Percentiles rank a stretch among this genome's conserved stretches.
Evolutionary conservation across 225 moss, liverwort and hornwort species (phyloP).

Genomic region (Lunularia cruciata): DNA sequence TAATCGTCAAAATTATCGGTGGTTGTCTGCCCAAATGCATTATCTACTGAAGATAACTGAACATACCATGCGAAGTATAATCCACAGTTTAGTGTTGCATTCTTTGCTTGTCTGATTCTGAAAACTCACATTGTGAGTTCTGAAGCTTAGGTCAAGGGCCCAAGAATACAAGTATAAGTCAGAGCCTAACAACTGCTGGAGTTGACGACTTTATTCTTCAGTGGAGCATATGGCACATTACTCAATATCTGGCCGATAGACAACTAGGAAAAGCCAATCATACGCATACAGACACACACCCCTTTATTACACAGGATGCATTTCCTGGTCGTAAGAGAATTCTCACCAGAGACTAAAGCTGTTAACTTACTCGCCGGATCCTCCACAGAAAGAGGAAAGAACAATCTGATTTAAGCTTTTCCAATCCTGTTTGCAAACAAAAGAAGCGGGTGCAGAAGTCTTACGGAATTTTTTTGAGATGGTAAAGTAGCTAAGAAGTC

Average conservation of each 20-base stretch:
- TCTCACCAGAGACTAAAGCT: not conserved
- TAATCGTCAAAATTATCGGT: slow-evolving; percentile 19
- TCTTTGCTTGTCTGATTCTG: not conserved
- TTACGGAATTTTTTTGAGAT: slow-evolving; percentile 29
- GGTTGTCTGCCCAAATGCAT: not conserved
- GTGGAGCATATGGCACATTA: not conserved
- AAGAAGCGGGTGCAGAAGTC: not conserved
- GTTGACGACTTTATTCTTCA: too few relatives aligned
- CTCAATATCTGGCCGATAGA: not conserved
- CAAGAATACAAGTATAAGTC: too few relatives aligned
- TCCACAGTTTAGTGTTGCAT: not conserved
- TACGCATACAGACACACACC: too few relatives aligned
- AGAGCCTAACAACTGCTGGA: too few relatives aligned
- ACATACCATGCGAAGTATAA: not conserved
- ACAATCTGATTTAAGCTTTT: not conserved
- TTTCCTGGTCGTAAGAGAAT: too few relatives aligned
- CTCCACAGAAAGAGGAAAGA: not conserved
- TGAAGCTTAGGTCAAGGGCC: too few relatives aligned
- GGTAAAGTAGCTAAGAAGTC: slow-evolving; percentile 19
- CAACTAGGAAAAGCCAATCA: not conserved
- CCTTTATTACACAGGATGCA: too few relatives aligned
- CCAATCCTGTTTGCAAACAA: not conserved
- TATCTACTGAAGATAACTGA: not conserved
- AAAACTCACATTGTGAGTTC: too few relatives aligned
- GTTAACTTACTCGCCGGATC: not conserved